phyloP scores from a whole-genome alignment of 352 stramenopile species.

The Phytophthora megakarya region DNA sequence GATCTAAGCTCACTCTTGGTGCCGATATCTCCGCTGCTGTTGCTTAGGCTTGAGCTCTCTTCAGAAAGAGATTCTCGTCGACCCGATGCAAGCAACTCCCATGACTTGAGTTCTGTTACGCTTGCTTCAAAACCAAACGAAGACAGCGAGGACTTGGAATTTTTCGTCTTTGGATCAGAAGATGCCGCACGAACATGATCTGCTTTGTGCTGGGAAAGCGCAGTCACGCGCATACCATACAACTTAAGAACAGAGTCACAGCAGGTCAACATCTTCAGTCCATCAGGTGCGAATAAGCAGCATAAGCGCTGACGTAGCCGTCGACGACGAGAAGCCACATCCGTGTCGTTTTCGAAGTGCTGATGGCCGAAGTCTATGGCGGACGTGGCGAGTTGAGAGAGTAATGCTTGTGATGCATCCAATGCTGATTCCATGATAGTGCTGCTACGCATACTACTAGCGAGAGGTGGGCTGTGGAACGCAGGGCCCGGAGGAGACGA shows the following conservation, averaged over 20 bases:
- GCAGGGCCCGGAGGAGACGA: slow-evolving; percentile 31
- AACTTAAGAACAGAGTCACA: slow-evolving; percentile 69
- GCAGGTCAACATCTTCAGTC: slow-evolving; percentile 67
- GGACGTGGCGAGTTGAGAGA: slow-evolving; percentile 71
- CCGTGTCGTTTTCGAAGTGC: slow-evolving; percentile 62
- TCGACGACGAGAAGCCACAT: slow-evolving; percentile 51
- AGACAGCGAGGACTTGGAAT: slow-evolving; percentile 56
- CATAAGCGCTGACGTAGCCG: slow-evolving; percentile 60
- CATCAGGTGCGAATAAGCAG: slow-evolving; percentile 70
- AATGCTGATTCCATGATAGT: slow-evolving; percentile 69
- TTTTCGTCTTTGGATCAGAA: slow-evolving; percentile 39
- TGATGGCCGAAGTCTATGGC: slow-evolving; percentile 61
- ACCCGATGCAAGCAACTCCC: slow-evolving; percentile 46
- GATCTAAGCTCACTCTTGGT: slow-evolving; percentile 71
- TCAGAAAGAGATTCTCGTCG: slow-evolving; percentile 34
- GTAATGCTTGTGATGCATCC: slow-evolving; percentile 69
- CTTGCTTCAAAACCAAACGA: slow-evolving; percentile 73
- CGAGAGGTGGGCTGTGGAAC: slow-evolving; percentile 30
- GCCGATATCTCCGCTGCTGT: slow-evolving; percentile 22
- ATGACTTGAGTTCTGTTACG: slow-evolving; percentile 64
- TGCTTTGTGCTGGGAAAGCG: slow-evolving; percentile 39
- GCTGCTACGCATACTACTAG: slow-evolving; percentile 31
- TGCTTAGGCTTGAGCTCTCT: slow-evolving; percentile 6
- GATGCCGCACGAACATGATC: slow-evolving; percentile 35
- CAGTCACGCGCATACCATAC: slow-evolving; percentile 56